phyloP scores from a whole-genome alignment of 768 basidiomycete species.

The Trametes punicea region DNA sequence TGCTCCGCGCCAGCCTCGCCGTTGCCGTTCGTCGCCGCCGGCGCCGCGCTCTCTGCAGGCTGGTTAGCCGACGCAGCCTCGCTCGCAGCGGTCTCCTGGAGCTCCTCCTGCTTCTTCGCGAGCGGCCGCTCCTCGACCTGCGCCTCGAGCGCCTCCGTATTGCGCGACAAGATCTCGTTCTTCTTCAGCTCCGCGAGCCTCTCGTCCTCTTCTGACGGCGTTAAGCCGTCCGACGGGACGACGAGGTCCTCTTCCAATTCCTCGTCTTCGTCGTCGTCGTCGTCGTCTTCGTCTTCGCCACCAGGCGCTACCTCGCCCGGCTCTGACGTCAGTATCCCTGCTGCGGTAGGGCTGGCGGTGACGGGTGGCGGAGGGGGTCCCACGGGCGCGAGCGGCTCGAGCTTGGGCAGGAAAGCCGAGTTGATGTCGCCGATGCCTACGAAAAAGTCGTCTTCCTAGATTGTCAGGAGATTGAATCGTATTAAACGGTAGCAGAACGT shows the following conservation, averaged over 20 bases:
- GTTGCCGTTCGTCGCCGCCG: not conserved
- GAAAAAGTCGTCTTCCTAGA: constrained; percentile 85
- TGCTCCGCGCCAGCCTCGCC: not conserved
- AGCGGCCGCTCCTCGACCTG: constrained; percentile 84
- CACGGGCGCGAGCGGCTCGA: constrained; percentile 49
- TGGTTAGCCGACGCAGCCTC: constrained; percentile 19
- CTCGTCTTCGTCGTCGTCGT: constrained; percentile 11
- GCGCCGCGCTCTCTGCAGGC: not conserved
- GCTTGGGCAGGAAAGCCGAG: constrained; percentile 85
- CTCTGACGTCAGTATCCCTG: constrained; percentile 40
- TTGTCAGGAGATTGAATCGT: constrained; percentile 18
- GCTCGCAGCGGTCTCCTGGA: constrained; percentile 46
- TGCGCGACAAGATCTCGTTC: constrained; percentile 62
- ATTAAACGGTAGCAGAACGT: constrained; percentile 26
- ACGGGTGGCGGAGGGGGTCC: constrained; percentile 26
- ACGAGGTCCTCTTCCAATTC: constrained; percentile 11
- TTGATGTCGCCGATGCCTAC: constrained; percentile 99
- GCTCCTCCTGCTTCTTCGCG: constrained; percentile 82
- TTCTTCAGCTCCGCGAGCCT: constrained; percentile 40
- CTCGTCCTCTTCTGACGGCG: constrained; percentile 29
- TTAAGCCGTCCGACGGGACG: constrained; percentile 4
- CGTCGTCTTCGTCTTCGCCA: not conserved
- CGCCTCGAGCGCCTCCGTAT: constrained; percentile 74
- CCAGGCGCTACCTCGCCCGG: constrained; percentile 51
- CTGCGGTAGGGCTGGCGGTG: constrained; percentile 1